These are phyloP conservation scores for Oryza longistaminata DNA, from an alignment of 176 grass and related monocot genomes.

Conservation along the genomic window DNA sequence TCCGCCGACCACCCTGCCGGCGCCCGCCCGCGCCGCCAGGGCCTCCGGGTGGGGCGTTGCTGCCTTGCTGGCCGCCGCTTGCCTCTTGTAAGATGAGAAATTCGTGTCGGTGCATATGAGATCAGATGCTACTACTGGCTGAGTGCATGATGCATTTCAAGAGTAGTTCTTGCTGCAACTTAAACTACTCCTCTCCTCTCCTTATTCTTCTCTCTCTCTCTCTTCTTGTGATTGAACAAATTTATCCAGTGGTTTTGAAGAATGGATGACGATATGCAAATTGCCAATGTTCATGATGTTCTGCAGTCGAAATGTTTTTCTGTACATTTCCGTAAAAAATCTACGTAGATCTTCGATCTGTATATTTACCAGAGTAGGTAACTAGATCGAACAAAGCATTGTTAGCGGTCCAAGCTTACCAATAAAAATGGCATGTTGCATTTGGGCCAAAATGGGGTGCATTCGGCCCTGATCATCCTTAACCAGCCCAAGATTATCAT, in stretches of 20 bases:
- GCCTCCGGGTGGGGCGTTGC: conserved; percentile 35
- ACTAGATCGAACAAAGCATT: neutral
- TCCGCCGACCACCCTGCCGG: neutral
- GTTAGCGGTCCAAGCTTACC: neutral
- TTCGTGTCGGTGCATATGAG: neutral
- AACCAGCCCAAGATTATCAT: neutral
- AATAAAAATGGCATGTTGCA: neutral
- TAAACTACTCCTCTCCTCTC: neutral
- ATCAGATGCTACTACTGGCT: no score
- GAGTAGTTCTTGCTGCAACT: conserved; percentile 1
- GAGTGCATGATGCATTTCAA: conserved; percentile 2
- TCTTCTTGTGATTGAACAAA: neutral
- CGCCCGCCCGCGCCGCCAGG: conserved; percentile 14
- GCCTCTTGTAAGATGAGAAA: conserved; percentile 31
- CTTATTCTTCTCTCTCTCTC: neutral
- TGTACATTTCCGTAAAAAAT: neutral
- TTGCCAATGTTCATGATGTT: no score
- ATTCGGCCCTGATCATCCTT: neutral
- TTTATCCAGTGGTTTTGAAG: conserved; percentile 1
- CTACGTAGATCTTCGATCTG: neutral
- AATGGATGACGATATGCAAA: neutral
- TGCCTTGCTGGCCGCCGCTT: conserved; percentile 7
- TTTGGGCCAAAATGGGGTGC: neutral
- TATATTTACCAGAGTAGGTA: no score
- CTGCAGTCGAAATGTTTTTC: neutral